Percentiles rank a stretch among this genome's conserved stretches.
These are phyloP conservation scores for Paraconiothyrium brasiliense DNA, from an alignment of 2,329 filamentous ascomycete species.

Conservation along the genomic window DNA sequence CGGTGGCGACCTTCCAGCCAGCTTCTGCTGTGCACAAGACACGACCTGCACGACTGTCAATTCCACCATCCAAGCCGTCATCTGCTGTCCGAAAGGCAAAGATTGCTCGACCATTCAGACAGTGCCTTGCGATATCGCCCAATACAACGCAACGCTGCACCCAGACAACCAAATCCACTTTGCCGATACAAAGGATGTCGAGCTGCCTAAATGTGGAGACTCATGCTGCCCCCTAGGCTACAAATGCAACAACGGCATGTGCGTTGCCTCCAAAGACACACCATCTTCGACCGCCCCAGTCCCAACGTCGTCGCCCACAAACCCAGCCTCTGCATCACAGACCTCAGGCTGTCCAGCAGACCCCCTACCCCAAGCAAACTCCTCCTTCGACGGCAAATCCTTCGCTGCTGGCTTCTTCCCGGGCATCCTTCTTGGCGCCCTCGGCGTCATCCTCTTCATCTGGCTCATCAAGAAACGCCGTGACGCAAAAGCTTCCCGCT, in stretches of 20 bases:
- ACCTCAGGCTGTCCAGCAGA: constrained; percentile 33
- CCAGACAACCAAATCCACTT: constrained; percentile 73
- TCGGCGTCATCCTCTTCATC: constrained; percentile 40
- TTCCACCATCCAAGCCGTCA: constrained; percentile 69
- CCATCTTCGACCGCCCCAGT: constrained; percentile 33
- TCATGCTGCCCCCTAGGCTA: constrained; percentile 79
- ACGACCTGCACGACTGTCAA: constrained; percentile 67
- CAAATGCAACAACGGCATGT: constrained; percentile 65
- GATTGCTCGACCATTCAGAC: constrained; percentile 70
- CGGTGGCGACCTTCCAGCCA: constrained; percentile 63
- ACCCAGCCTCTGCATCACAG: constrained; percentile 43
- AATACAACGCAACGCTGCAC: constrained; percentile 67
- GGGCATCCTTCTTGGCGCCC: constrained; percentile 47
- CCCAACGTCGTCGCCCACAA: constrained; percentile 38
- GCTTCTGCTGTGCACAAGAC: constrained; percentile 71
- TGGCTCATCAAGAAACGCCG: constrained; percentile 49
- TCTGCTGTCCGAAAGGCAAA: constrained; percentile 72
- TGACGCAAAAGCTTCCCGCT: constrained; percentile 40
- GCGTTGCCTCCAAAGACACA: constrained; percentile 62
- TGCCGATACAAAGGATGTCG: constrained; percentile 63
- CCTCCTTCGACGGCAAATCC: constrained; percentile 45
- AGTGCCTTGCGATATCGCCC: constrained; percentile 70
- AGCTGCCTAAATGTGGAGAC: constrained; percentile 66
- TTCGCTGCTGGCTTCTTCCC: constrained; percentile 52
- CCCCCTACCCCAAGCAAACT: constrained; percentile 24